phyloP scores from a whole-genome alignment of 2,329 filamentous ascomycete species.

The Trichoderma harzianum region DNA sequence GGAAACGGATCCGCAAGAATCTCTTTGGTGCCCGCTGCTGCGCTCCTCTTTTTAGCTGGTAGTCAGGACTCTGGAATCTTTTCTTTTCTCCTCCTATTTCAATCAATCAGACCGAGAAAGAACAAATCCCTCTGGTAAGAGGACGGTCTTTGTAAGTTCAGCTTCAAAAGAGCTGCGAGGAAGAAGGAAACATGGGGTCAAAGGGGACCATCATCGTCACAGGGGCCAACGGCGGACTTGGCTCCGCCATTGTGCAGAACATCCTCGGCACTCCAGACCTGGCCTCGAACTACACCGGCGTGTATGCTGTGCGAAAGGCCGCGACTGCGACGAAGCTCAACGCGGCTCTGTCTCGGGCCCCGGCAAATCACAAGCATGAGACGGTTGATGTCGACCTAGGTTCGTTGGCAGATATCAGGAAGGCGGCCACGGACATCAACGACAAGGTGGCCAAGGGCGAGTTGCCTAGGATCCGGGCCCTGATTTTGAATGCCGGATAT shows the following conservation, averaged over 20 bases:
- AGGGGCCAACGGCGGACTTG: conserved; percentile 39
- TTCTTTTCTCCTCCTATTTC: neutral
- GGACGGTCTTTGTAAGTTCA: neutral
- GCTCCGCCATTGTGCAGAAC: conserved; percentile 32
- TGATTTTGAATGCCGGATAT: conserved; percentile 37
- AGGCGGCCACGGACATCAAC: conserved; percentile 30
- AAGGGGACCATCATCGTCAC: conserved; percentile 36
- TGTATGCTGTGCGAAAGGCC: conserved; percentile 37
- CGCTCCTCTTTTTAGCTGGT: neutral
- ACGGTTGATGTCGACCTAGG: conserved; percentile 33
- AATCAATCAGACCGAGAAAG: neutral
- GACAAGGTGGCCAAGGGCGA: conserved; percentile 29
- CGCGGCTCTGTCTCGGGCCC: conserved; percentile 23
- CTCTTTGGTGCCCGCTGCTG: neutral
- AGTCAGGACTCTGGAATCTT: neutral
- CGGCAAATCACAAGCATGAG: conserved; percentile 30
- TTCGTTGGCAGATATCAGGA: conserved; percentile 28
- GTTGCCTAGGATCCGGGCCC: conserved; percentile 37
- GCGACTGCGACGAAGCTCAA: conserved; percentile 30
- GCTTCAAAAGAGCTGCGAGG: neutral
- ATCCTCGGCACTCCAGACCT: conserved; percentile 30
- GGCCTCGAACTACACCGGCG: conserved; percentile 31
- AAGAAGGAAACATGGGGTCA: conserved; percentile 11
- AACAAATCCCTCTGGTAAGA: neutral
- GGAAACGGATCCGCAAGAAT: neutral